Base-by-base conservation (phyloP, 2,329 filamentous ascomycete genomes). In the Alternaria sp. region DNA sequence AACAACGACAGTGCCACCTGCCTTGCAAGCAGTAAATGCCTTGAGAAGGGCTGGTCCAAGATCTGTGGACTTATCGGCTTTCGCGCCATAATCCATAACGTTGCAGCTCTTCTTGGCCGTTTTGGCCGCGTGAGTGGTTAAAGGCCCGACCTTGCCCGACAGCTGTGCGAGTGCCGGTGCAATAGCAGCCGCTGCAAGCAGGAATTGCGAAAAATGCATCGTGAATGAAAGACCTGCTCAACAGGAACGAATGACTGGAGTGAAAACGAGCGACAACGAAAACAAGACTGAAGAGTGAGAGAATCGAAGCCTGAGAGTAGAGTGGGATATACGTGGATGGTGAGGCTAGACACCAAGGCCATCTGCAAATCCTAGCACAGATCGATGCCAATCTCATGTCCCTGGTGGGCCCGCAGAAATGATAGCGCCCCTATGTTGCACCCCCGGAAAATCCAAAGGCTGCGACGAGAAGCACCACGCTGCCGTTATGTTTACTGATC, bases 11-110 rank as follows among this genome's bases (percentile, higher is more conserved):
- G 84, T 78, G 41, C 86, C 86, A 8, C 85, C 85, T 10, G 75
- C 70, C 61, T 83, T 84, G 79, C 86, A 88, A 18, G 80, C 86
- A 3, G 75, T 80, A 68, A 83, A 87, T 4, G 86, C 86, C 18
- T 79, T 78, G 8, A 76, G 75, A 14, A 88, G 77, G 10, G 86
- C 79, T 3, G 82, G 77, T 0, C 85, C 84, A 23, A 88, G 73
- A 67, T 88, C 86, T 5, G 84, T 84, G n/a, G 79, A 77, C 62
- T 84, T 83, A 71, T 85, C 84, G 2, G 86, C 85, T 26, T 79
- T 80, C 9, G 80, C 86, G 12, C 86, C 86, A 67, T 87, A 87
- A 63, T 84, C 75, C 55, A 85, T 78, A 37, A 87, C 84, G 68
- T 84, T 85, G 76, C 86, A 87, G 11, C 82, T 82, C 68, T 85